phyloP scores from a whole-genome alignment of 495 filamentous ascomycete species.

The Podospora anserina region DNA sequence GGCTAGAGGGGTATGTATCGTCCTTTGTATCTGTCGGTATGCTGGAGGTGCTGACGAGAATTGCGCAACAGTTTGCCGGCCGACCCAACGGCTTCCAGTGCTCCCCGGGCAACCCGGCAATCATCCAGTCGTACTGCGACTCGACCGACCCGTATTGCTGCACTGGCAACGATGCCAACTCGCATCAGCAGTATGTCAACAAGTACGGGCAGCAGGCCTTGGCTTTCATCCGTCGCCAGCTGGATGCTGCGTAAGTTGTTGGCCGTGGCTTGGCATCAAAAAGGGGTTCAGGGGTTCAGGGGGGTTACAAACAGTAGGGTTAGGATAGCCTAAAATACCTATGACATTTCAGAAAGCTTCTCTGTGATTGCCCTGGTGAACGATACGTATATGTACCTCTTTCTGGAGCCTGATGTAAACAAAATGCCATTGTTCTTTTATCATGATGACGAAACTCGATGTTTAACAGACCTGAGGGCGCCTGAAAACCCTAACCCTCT shows the following conservation, averaged over 20 bases:
- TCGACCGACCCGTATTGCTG: conserved; percentile 62
- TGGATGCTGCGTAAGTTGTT: conserved; percentile 9
- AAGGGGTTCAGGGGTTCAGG: background rate
- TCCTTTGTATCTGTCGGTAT: background rate
- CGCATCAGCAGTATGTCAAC: conserved; percentile 56
- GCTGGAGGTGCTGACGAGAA: conserved; percentile 6
- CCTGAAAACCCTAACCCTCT: too few species aligned
- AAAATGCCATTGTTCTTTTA: too few species aligned
- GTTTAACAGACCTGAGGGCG: too few species aligned
- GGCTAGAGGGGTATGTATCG: conserved; percentile 53
- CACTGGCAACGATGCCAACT: conserved; percentile 54
- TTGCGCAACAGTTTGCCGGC: conserved; percentile 46
- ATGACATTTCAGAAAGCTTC: too few species aligned
- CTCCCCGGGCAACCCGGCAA: conserved; percentile 42
- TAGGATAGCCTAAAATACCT: too few species aligned
- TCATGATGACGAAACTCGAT: too few species aligned
- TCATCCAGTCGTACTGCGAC: conserved; percentile 62
- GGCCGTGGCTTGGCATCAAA: background rate
- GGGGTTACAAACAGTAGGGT: too few species aligned
- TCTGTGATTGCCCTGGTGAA: too few species aligned
- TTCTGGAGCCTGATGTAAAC: too few species aligned
- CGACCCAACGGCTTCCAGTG: conserved; percentile 56
- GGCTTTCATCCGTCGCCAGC: conserved; percentile 51
- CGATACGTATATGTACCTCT: too few species aligned
- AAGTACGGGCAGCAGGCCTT: conserved; percentile 59